Base-by-base conservation (phyloP, 2,329 filamentous ascomycete genomes). In the Xylariales sp. region DNA sequence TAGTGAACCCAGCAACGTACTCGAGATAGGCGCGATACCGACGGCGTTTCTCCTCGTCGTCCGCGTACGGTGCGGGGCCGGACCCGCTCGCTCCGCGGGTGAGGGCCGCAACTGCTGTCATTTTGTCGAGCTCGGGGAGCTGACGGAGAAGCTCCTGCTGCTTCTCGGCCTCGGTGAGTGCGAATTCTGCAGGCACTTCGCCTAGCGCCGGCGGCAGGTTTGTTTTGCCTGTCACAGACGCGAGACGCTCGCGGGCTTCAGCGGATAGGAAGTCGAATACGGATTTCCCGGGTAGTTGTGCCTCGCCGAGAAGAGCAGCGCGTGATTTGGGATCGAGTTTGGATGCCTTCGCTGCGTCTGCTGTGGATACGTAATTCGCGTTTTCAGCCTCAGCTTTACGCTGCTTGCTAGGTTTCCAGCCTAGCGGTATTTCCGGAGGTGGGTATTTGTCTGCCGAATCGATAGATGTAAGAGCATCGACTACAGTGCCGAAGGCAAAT, bases 251-350 rank as follows among this genome's bases (percentile, higher is more conserved):
- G 69, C 96, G 89, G 3, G 92, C 89, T 41, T 91, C 87, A 0
- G 93, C 85, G 0, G 92, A 92, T 71, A 99, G 86, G 79, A 92
- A 99, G 80, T 98, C 94, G 78, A 98, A 99, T 2, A 99, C 90
- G 0, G 96, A 98, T 81, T 98, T 97, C 0, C 93, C 93, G 0
- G 94, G 94, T 0, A 98, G 83, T 43, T 89, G 87, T 46, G 88
- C 84, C 81, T 97, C 95, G 43, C 94, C 94, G 1, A 98, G 85
- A 0, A 97, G 84, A 3, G 89, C 89, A 12, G 94, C 94, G 69
- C 96, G 89, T 49, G 91, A 85, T 75, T 89, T 90, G 0, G 93
- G 90, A 77, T 97, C 89, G 8, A 97, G 85, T 0, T 85, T 88
- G 0, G 93, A 96, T 1, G 88, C 83, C 78, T 91, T 94, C 8